phyloP scores from a whole-genome alignment of 2,329 filamentous ascomycete species.

The Colletotrichum siamense region DNA sequence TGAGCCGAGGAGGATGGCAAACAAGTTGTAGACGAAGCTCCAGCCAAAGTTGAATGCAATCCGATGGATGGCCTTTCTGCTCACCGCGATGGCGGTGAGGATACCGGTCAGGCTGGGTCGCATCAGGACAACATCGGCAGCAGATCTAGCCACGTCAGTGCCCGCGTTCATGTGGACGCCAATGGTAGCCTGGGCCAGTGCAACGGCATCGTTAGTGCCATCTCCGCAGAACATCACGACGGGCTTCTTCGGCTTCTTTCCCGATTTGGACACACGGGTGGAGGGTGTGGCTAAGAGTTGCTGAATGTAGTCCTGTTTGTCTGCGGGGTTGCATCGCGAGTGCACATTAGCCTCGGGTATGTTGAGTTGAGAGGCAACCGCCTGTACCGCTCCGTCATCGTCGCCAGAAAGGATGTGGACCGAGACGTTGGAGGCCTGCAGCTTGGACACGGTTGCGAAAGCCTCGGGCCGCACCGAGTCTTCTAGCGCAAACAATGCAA shows the following conservation, averaged over 20 bases:
- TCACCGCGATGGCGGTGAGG: conserved; percentile 61
- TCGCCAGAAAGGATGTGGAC: conserved; percentile 60
- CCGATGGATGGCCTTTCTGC: conserved; percentile 47
- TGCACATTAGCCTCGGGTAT: conserved; percentile 43
- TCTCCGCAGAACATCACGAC: conserved; percentile 76
- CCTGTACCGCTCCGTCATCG: conserved; percentile 52
- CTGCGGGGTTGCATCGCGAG: conserved; percentile 48
- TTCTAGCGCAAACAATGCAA: conserved; percentile 50
- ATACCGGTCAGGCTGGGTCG: conserved; percentile 61
- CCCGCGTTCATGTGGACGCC: conserved; percentile 71
- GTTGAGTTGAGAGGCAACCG: conserved; percentile 41
- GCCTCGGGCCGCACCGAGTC: conserved; percentile 53
- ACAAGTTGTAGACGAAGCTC: conserved; percentile 73
- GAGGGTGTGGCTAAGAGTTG: conserved; percentile 32
- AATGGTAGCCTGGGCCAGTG: conserved; percentile 72
- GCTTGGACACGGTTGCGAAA: conserved; percentile 31
- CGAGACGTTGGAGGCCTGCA: conserved; percentile 42
- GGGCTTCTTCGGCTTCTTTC: conserved; percentile 24
- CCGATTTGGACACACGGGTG: background rate
- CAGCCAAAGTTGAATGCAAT: conserved; percentile 74
- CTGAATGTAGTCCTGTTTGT: conserved; percentile 52
- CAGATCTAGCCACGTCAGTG: conserved; percentile 69
- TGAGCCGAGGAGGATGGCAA: conserved; percentile 70
- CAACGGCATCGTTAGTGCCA: conserved; percentile 80
- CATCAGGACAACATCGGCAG: conserved; percentile 74